Base-by-base conservation (phyloP, 2,329 filamentous ascomycete genomes). In the Fusarium duplospermum region DNA sequence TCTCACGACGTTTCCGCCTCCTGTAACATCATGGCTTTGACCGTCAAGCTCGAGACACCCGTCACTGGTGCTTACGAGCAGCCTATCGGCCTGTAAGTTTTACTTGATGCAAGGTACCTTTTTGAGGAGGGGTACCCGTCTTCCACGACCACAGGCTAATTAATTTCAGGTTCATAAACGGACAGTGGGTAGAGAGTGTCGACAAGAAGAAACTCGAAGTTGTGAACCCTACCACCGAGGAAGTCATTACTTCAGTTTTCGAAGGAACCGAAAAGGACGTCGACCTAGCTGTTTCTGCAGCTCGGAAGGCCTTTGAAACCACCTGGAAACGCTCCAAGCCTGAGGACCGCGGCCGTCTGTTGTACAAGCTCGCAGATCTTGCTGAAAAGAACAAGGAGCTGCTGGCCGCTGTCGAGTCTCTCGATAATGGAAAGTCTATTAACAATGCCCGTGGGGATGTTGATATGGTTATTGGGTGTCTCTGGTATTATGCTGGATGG, bases 121-220 rank as follows among this genome's bases (percentile, higher is more conserved):
- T n/a, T n/a, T n/a, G n/a, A n/a, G n/a, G n/a, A n/a, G n/a, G n/a
- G n/a, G n/a, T n/a, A n/a, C n/a, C n/a, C n/a, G n/a, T n/a, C n/a
- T n/a, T n/a, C n/a, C n/a, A n/a, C n/a, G n/a, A n/a, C n/a, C n/a
- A n/a, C n/a, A n/a, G n/a, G n/a, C n/a, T 56, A 35, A 56, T 20
- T 1, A 11, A 31, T 6, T 6, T n/a, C 5, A 56, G 50, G 6
- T 56, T 94, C 89, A 96, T 97, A 89, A 95, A 96, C 89, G 95
- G 96, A 84, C 92, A 98, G 85, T 98, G 92, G 86, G 90, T 97
- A 74, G 83, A 84, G 80, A 89, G 91, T 82, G 91, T 93, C 73
- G 94, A 97, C 79, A 95, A 95, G 87, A 93, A 94, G 89, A 95
- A 92, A 76, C 96, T 98, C 81, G 94, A 98, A 86, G 93, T 95